Evolutionary conservation across 352 stramenopile genomes (phyloP).

Genomic region (Globisporangium irregulare): DNA sequence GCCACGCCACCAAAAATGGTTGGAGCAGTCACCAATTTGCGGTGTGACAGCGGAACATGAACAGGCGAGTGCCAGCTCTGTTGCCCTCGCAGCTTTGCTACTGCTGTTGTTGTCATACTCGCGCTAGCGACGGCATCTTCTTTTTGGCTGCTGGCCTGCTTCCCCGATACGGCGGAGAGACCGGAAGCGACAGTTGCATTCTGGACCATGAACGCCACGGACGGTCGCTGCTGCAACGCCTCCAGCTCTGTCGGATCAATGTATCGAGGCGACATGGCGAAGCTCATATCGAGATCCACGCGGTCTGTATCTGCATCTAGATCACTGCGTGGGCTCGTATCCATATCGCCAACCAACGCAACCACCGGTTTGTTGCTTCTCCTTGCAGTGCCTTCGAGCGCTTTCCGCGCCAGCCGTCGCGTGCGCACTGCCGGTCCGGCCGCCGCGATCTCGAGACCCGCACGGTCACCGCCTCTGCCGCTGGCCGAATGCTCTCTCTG

Average conservation of each 20-base stretch:
- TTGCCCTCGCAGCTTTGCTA: not conserved
- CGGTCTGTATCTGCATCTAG: not conserved
- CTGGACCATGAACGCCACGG: constrained; percentile 41
- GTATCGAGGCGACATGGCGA: constrained; percentile 33
- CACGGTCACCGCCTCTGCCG: not conserved
- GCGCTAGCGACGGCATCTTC: constrained; percentile 10
- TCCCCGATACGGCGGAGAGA: not conserved
- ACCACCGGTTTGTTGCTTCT: not conserved
- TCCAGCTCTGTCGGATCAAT: constrained; percentile 27
- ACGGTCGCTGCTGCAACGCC: constrained; percentile 32
- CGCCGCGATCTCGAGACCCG: constrained; percentile 1
- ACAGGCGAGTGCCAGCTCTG: constrained; percentile 65
- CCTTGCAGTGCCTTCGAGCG: constrained; percentile 1
- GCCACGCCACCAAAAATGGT: constrained; percentile 42
- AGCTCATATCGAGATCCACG: constrained; percentile 14
- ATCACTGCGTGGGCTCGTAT: not conserved
- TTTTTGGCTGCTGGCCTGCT: constrained; percentile 20
- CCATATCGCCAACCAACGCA: not conserved
- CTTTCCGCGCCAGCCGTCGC: constrained; percentile 17
- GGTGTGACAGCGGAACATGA: constrained; percentile 56
- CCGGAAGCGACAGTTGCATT: constrained; percentile 16
- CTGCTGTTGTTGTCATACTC: not conserved
- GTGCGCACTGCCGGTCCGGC: constrained; percentile 7
- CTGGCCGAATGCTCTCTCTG: not conserved
- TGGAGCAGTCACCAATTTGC: constrained; percentile 54